These are phyloP conservation scores for Dioscorea dumetorum DNA, from an alignment of 106 monocot genomes.

Conservation along the genomic window DNA sequence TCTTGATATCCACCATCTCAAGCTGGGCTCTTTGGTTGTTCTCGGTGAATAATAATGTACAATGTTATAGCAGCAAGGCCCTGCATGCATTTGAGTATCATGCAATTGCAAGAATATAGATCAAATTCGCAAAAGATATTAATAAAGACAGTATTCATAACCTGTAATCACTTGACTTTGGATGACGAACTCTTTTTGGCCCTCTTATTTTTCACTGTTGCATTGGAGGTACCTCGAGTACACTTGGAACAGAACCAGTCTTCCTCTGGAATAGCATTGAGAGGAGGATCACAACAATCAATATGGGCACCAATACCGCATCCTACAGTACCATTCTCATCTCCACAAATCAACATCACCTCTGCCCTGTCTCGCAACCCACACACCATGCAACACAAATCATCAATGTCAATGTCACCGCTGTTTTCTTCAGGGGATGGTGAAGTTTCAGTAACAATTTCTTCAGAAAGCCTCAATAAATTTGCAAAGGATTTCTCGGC, in stretches of 20 bases:
- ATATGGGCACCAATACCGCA: slow-evolving; percentile 81
- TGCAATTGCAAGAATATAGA: too few relatives aligned
- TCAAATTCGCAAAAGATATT: too few relatives aligned
- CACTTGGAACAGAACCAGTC: slow-evolving; percentile 81
- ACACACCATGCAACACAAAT: slow-evolving; percentile 50
- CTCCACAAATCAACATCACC: slow-evolving; percentile 82
- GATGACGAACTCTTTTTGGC: too few relatives aligned
- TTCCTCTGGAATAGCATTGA: slow-evolving; percentile 48
- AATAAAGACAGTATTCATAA: too few relatives aligned
- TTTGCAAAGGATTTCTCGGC: slow-evolving; percentile 53
- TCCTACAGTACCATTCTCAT: slow-evolving; percentile 40
- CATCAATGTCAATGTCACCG: slow-evolving; percentile 1
- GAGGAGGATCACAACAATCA: slow-evolving; percentile 75
- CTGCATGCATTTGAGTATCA: too few relatives aligned
- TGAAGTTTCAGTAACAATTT: slow-evolving; percentile 18
- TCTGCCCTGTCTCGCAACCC: slow-evolving; percentile 43
- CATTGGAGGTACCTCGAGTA: not conserved
- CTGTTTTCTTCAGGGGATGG: too few relatives aligned
- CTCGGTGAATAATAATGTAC: too few relatives aligned
- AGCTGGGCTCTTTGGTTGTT: too few relatives aligned
- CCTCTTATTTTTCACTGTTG: not conserved
- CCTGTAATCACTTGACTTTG: too few relatives aligned
- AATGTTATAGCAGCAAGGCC: too few relatives aligned
- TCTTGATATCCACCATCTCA: too few relatives aligned
- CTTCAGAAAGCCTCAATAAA: slow-evolving; percentile 27